Evolutionary conservation across 352 stramenopile genomes (phyloP).

Genomic region (Phytophthora melonis): DNA sequence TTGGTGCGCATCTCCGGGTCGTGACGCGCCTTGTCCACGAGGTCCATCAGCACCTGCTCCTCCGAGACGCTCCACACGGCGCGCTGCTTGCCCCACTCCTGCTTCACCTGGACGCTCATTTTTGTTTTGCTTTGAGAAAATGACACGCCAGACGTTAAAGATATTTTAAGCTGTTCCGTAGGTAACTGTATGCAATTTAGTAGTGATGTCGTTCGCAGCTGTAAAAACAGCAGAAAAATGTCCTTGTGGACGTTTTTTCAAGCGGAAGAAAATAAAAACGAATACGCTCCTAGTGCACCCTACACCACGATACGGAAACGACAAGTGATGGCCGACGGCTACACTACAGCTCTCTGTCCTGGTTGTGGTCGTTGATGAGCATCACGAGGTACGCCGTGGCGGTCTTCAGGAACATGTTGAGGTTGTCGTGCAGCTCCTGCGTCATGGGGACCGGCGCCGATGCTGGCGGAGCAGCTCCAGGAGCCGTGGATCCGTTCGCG

Average conservation of each 20-base stretch:
- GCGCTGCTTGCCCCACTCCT: constrained; percentile 31
- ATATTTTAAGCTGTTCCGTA: constrained; percentile 25
- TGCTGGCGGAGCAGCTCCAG: neutral
- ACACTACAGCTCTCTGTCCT: constrained; percentile 16
- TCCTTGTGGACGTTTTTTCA: neutral
- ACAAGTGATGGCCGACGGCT: neutral
- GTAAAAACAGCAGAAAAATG: neutral
- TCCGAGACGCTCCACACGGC: constrained; percentile 34
- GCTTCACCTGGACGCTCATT: constrained; percentile 29
- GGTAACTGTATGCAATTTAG: constrained; percentile 13
- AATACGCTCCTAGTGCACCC: neutral
- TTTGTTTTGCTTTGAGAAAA: constrained; percentile 2
- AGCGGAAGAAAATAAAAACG: neutral
- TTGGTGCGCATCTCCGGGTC: constrained; percentile 26
- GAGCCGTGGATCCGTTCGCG: constrained; percentile 13
- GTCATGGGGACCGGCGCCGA: constrained; percentile 30
- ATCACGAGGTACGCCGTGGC: constrained; percentile 50
- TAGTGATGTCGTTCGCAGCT: neutral
- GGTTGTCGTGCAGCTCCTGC: constrained; percentile 45
- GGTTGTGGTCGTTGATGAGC: constrained; percentile 49
- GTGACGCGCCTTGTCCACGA: constrained; percentile 35
- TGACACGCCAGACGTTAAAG: neutral
- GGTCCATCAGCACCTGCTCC: constrained; percentile 39
- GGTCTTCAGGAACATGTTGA: constrained; percentile 55
- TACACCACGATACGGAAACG: neutral